Base-by-base conservation (phyloP, 225 moss, liverwort and hornwort genomes). In the Bryum argenteum region DNA sequence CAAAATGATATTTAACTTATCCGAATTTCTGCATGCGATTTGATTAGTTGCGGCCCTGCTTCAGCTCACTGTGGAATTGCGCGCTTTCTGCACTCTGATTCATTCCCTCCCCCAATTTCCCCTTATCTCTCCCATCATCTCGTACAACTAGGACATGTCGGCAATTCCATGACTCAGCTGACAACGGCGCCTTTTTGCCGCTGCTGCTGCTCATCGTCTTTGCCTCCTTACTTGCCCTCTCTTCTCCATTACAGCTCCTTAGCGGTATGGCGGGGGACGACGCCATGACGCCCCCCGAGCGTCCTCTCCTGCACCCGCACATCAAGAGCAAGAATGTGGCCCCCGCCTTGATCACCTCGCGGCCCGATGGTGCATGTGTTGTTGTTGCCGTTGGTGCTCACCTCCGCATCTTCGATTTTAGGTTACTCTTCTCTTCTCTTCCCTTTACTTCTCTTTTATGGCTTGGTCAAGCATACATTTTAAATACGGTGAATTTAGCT, bases 371-470 rank as follows among this genome's bases (percentile, higher is more conserved):
- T 37, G 72, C 78, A 24, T 89, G 81, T 54, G 68, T 81, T 18
- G 88, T 98, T 18, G 92, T 94, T 23, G 82, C 88, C 2, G 74
- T 94, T 2, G 98, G 98, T 21, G 92, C 94, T 70, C 86, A 81
- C 56, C 89, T 98, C 23, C 94, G 98, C 61, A 87, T 98, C 73
- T 98, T 94, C 59, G 81, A 91, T 73, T 74, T 98, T 68, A 71
- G 65, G 69, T 76, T 33, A 33, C 4, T 33, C 33, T 33, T 10
- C 37, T n/a, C 39, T 33, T 13, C 10, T 11, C 10, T 17, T 47
- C 47, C 9, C 18, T 45, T 24, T 42, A n/a, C 9, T 17, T 47
- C 48, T 44, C 4, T 3, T 14, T 8, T 15, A 3, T 2, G 28
- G 8, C 44, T 5, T 28, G 11, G 47, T 38, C 56, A 10, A 37